These are phyloP conservation scores for Amanita pseudoporphyria DNA, from an alignment of 768 basidiomycete species.

Conservation along the genomic window DNA sequence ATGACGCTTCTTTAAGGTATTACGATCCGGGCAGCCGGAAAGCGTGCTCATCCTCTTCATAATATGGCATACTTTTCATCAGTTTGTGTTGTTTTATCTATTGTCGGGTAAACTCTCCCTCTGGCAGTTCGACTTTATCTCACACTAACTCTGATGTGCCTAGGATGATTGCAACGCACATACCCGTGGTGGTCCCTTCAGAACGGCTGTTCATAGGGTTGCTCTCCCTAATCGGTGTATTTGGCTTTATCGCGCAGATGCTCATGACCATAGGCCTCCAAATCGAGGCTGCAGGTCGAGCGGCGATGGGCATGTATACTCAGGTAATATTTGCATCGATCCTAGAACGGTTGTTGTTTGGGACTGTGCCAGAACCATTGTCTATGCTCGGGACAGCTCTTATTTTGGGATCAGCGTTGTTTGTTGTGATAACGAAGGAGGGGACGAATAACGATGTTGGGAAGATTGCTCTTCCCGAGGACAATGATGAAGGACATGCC, in stretches of 20 bases:
- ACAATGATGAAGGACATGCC: background rate
- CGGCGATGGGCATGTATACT: constrained; percentile 45
- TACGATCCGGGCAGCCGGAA: constrained; percentile 56
- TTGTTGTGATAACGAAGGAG: background rate
- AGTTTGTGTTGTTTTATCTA: constrained; percentile 35
- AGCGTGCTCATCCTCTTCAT: constrained; percentile 68
- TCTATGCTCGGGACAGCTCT: background rate
- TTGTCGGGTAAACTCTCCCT: constrained; percentile 20
- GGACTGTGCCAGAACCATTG: background rate
- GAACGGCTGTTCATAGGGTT: constrained; percentile 33
- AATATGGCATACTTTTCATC: constrained; percentile 57
- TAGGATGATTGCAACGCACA: constrained; percentile 34
- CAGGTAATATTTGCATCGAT: constrained; percentile 11
- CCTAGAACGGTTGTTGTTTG: constrained; percentile 1
- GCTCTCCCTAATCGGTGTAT: constrained; percentile 39
- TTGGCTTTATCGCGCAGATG: constrained; percentile 46
- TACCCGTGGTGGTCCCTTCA: constrained; percentile 35
- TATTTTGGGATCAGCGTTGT: constrained; percentile 3
- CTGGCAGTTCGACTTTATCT: background rate
- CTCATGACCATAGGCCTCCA: constrained; percentile 36
- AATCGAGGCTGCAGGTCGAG: constrained; percentile 52
- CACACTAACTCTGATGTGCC: background rate
- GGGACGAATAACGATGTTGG: background rate
- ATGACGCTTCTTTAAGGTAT: constrained; percentile 20
- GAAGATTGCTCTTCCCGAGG: background rate